Conservation (phyloP, 306 rosid genomes). For the Cicer bijugum region DNA sequence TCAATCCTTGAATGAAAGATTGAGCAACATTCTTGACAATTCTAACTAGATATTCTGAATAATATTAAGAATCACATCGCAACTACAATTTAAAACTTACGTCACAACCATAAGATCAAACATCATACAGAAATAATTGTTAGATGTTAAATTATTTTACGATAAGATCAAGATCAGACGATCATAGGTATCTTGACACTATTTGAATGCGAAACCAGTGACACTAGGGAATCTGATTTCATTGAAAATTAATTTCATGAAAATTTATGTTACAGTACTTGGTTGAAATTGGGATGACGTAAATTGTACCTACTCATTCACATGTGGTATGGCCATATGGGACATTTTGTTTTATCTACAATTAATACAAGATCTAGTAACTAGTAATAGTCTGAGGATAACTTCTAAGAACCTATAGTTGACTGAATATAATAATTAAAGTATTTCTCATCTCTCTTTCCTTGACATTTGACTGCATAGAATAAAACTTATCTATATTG, state of each 20-base stretch:
- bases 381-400: conserved; percentile 27
- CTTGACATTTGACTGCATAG: too few relatives aligned
- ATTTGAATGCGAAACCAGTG: neutral
- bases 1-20: too few relatives aligned
- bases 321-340: neutral
- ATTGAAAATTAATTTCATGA: too few relatives aligned
- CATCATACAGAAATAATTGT: too few relatives aligned
- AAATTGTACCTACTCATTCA: neutral
- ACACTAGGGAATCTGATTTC: too few relatives aligned
- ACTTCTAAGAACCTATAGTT: conserved; percentile 26
- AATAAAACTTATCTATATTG: too few relatives aligned
- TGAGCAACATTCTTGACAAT: too few relatives aligned
- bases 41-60: neutral
- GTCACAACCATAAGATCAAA: neutral
- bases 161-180: too few relatives aligned
- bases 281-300: neutral
- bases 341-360: conserved; percentile 27
- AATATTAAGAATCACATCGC: neutral
- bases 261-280: conserved; percentile 13
- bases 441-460: too few relatives aligned
- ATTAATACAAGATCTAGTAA: conserved; percentile 10
- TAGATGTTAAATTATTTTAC: too few relatives aligned
- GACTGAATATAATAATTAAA: conserved; percentile 3
- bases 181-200: neutral
- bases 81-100: neutral